Evolutionary conservation across 2,329 filamentous ascomycete species (phyloP).

Genomic region (Huntiella decipiens): DNA sequence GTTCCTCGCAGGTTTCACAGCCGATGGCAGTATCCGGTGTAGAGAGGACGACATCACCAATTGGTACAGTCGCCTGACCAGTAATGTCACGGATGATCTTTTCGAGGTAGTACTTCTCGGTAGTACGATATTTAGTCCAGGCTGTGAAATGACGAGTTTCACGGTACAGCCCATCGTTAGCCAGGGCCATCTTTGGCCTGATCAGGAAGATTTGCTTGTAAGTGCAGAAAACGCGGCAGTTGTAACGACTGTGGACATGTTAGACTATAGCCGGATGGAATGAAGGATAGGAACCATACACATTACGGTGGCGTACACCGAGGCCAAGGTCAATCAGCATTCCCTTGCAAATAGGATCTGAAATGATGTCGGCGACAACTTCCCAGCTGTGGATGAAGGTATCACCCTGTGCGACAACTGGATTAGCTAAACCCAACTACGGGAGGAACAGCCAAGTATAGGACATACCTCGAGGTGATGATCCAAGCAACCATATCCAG

Average conservation of each 20-base stretch:
- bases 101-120: constrained; percentile 22
- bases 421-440: background rate
- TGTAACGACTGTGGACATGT: constrained; percentile 20
- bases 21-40: constrained; percentile 22
- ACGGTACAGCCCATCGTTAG: constrained; percentile 22
- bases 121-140: constrained; percentile 20
- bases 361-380: constrained; percentile 18
- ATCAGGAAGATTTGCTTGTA: constrained; percentile 15
- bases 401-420: constrained; percentile 14
- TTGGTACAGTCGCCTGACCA: constrained; percentile 20
- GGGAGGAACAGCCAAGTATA: no score
- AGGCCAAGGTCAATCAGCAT: constrained; percentile 20
- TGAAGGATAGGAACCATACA: background rate
- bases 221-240: constrained; percentile 20
- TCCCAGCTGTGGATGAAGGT: constrained; percentile 19
- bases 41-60: constrained; percentile 23
- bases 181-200: constrained; percentile 17
- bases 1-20: constrained; percentile 24
- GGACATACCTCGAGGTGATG: constrained; percentile 16
- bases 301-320: constrained; percentile 13
- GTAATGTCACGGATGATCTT: constrained; percentile 17
- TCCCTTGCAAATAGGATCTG: constrained; percentile 16
- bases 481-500: constrained; percentile 19
- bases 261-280: background rate
- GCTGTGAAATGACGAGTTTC: constrained; percentile 24